Conservation (phyloP, 108 stramenopile genomes). For the Pseudonitzschia delicatissima region DNA sequence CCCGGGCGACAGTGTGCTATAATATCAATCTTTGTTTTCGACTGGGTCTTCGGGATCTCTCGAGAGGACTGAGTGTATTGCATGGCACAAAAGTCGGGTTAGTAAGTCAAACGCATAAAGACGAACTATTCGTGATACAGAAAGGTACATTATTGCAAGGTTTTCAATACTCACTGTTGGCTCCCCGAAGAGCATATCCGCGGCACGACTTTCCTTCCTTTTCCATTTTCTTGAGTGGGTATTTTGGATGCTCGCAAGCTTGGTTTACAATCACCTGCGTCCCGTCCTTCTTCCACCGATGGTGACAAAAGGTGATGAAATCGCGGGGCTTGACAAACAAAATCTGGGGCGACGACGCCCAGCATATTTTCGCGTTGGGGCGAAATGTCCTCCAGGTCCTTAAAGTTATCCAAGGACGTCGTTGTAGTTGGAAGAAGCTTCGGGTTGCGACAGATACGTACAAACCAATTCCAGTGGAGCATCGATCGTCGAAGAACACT, state of each 20-base stretch:
- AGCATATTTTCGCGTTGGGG: slow-evolving; percentile 72
- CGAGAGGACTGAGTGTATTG: slow-evolving; percentile 47
- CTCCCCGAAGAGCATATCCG: slow-evolving; percentile 83
- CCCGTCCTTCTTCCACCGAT: slow-evolving; percentile 81
- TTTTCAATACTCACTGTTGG: slow-evolving; percentile 57
- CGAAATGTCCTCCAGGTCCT: slow-evolving; percentile 53
- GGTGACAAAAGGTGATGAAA: slow-evolving; percentile 82
- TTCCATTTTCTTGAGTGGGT: slow-evolving; percentile 47
- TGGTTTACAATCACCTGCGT: slow-evolving; percentile 84
- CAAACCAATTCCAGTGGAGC: slow-evolving; percentile 82
- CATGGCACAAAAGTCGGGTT: not conserved
- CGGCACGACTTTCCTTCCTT: slow-evolving; percentile 56
- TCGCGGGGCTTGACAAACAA: slow-evolving; percentile 80
- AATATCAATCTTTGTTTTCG: slow-evolving; percentile 68
- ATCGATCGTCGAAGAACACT: slow-evolving; percentile 66
- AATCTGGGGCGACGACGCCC: slow-evolving; percentile 74
- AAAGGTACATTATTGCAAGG: not conserved
- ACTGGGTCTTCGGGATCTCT: slow-evolving; percentile 70
- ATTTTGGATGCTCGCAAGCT: slow-evolving; percentile 69
- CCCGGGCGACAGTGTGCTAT: slow-evolving; percentile 52
- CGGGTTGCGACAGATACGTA: slow-evolving; percentile 60
- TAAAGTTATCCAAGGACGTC: slow-evolving; percentile 62
- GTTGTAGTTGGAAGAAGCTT: slow-evolving; percentile 66
- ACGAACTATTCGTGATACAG: slow-evolving; percentile 1
- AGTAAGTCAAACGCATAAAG: not conserved